Conservation (phyloP, 768 basidiomycete species). For the Russula compacta region DNA sequence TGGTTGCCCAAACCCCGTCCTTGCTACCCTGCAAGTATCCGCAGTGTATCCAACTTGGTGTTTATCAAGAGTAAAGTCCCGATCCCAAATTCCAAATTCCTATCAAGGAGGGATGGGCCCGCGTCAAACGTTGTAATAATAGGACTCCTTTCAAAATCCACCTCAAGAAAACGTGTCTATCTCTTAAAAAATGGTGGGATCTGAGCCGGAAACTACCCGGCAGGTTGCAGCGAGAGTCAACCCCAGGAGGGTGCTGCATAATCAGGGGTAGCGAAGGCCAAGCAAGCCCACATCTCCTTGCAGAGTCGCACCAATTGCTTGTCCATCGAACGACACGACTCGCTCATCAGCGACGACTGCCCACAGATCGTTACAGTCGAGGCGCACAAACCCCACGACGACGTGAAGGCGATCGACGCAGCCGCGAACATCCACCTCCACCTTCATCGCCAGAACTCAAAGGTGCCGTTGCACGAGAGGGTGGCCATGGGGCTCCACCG, state of each 20-base stretch:
- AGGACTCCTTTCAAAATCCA: constrained; percentile 45
- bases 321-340: constrained; percentile 38
- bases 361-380: constrained; percentile 33
- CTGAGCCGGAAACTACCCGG: constrained; percentile 33
- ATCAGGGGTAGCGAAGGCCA: constrained; percentile 36
- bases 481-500: constrained; percentile 46
- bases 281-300: constrained; percentile 44
- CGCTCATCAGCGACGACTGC: constrained; percentile 31
- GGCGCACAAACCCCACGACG: constrained; percentile 26
- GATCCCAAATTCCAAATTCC: constrained; percentile 26
- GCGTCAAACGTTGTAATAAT: constrained; percentile 46
- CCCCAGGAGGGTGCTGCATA: constrained; percentile 37
- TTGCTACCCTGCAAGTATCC: constrained; percentile 42
- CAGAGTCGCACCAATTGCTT: constrained; percentile 33
- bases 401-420: constrained; percentile 38
- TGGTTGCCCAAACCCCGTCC: constrained; percentile 46
- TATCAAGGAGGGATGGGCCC: constrained; percentile 44
- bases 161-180: constrained; percentile 38
- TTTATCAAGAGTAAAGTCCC: constrained; percentile 35
- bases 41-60: constrained; percentile 54
- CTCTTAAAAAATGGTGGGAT: constrained; percentile 37
- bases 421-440: constrained; percentile 54
- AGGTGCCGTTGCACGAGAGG: constrained; percentile 37
- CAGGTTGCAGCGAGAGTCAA: constrained; percentile 27
- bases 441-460: constrained; percentile 42